Conservation (phyloP, 495 filamentous ascomycete species). For the Aspergillus ostianus region DNA sequence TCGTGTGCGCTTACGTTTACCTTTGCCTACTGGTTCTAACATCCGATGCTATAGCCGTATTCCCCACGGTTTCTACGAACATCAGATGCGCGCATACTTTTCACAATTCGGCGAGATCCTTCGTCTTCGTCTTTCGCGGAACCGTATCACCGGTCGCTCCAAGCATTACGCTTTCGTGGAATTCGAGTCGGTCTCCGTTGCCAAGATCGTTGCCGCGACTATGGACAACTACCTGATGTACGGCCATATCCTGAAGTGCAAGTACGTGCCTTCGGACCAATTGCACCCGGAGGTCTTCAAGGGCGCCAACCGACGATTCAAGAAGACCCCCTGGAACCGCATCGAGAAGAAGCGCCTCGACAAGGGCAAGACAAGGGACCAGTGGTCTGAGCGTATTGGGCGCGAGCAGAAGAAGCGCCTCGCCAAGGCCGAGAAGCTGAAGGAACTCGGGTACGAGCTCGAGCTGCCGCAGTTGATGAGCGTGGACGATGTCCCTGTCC, state of each 20-base stretch:
- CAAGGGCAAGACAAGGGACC: conserved; percentile 63
- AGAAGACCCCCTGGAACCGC: conserved; percentile 79
- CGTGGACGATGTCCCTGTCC: conserved; percentile 55
- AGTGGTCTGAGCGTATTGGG: conserved; percentile 71
- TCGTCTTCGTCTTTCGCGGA: conserved; percentile 82
- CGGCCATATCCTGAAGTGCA: conserved; percentile 85
- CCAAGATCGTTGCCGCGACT: conserved; percentile 83
- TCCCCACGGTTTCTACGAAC: conserved; percentile 94
- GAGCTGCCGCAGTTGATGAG: conserved; percentile 70
- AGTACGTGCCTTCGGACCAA: conserved; percentile 69
- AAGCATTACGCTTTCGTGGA: conserved; percentile 95
- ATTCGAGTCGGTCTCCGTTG: conserved; percentile 74
- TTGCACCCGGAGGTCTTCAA: conserved; percentile 80
- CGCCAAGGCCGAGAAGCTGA: conserved; percentile 68
- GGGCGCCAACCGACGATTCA: conserved; percentile 85
- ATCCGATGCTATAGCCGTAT: conserved; percentile 54
- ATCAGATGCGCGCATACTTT: conserved; percentile 92
- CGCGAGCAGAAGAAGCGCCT: conserved; percentile 67
- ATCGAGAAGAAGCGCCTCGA: conserved; percentile 73
- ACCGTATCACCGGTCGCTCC: conserved; percentile 79
- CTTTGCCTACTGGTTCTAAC: conserved; percentile 19
- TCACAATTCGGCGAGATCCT: conserved; percentile 88
- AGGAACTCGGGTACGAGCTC: conserved; percentile 82
- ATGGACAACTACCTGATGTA: conserved; percentile 99
- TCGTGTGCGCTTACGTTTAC: background rate